These are phyloP conservation scores for Gamsiella multidivaricata DNA, from an alignment of 192 early-diverging fungal species.

Conservation along the genomic window DNA sequence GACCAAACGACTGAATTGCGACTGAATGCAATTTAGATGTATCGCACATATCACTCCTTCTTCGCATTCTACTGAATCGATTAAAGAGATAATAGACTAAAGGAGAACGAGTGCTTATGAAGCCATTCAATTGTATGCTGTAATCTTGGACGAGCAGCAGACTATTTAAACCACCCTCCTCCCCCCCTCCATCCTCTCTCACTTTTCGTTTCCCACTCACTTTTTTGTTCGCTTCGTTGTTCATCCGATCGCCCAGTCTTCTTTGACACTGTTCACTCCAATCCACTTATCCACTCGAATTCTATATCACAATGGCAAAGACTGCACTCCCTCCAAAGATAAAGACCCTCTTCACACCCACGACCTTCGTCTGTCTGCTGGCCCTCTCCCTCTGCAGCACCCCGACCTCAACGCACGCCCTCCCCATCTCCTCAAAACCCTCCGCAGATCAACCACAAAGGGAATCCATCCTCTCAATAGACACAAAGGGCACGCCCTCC, in stretches of 20 bases:
- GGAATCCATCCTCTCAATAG: not conserved
- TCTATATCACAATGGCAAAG: conserved; percentile 9
- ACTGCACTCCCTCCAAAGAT: conserved; percentile 12
- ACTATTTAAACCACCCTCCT: no score
- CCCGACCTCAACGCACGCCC: conserved; percentile 10
- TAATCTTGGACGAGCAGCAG: no score
- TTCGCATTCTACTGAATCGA: not conserved
- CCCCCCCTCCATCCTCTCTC: no score
- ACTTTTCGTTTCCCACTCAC: no score
- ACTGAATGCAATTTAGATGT: conserved; percentile 3
- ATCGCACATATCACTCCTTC: not conserved
- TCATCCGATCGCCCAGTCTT: no score
- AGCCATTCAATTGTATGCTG: no score
- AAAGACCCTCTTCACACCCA: conserved; percentile 36
- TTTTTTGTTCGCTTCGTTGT: no score
- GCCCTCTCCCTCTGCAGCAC: conserved; percentile 36
- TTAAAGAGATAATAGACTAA: no score
- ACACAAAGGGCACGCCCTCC: no score
- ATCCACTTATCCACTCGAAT: no score
- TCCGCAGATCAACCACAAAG: not conserved
- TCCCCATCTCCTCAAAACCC: not conserved
- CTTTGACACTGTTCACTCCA: no score
- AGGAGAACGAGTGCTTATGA: no score
- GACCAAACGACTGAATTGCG: conserved; percentile 2
- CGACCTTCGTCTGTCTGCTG: conserved; percentile 25